phyloP scores from a whole-genome alignment of 345 rosid species.

The Kernera saxatilis region DNA sequence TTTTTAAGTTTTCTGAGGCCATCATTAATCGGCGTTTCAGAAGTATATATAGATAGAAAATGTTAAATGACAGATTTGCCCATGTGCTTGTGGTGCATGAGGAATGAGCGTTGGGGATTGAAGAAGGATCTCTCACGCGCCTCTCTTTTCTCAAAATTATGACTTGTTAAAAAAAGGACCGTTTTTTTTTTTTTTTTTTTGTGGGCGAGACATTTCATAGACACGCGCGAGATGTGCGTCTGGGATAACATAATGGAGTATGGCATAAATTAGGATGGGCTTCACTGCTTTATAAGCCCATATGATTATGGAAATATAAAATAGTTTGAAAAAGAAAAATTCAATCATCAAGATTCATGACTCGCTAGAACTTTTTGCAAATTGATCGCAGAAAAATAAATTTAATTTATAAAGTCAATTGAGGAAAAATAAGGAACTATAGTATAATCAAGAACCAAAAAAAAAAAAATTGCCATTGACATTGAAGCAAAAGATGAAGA shows the following conservation, averaged over 20 bases:
- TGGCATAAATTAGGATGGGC: neutral
- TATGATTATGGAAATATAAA: too few relatives aligned
- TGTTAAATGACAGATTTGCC: neutral
- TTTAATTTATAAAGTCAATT: too few relatives aligned
- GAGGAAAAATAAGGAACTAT: too few relatives aligned
- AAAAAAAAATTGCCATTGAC: constrained; percentile 3
- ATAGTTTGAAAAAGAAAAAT: too few relatives aligned
- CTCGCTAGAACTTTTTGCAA: too few relatives aligned
- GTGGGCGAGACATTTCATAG: neutral
- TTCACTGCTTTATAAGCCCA: neutral
- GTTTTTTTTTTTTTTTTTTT: too few relatives aligned
- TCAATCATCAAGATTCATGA: too few relatives aligned
- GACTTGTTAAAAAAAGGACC: too few relatives aligned
- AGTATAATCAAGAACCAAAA: neutral
- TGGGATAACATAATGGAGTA: too few relatives aligned
- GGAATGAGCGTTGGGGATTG: neutral
- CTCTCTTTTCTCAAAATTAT: neutral
- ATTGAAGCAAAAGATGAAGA: constrained; percentile 1
- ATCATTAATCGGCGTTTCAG: neutral
- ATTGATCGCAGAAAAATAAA: too few relatives aligned
- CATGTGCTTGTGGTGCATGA: constrained; percentile 1
- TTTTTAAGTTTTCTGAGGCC: constrained; percentile 21
- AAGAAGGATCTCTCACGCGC: neutral
- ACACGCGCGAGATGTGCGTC: neutral
- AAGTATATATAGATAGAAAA: constrained; percentile 13